Evolutionary conservation across 1,139 yeast genomes (phyloP).

Genomic region (Taphrina wiesneri): DNA sequence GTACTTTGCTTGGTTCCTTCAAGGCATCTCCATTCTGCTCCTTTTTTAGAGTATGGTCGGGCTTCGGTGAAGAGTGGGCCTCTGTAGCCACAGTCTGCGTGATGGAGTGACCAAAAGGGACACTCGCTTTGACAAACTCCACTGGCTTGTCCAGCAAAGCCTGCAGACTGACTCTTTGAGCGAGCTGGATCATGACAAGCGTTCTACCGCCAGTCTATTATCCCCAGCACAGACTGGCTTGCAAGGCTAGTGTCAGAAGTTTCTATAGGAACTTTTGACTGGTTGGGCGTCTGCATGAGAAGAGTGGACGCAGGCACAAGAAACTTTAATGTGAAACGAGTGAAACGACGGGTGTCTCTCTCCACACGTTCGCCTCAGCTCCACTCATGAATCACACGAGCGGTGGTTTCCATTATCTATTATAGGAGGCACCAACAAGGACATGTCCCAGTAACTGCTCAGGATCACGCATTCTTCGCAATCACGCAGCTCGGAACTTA

Average conservation of each 20-base stretch:
- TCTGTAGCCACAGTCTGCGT: background rate
- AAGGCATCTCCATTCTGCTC: slow-evolving; percentile 4
- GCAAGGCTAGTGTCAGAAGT: background rate
- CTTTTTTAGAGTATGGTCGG: background rate
- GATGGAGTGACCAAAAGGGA: slow-evolving; percentile 3
- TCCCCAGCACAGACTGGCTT: background rate
- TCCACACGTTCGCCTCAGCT: too few relatives aligned
- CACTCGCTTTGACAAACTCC: slow-evolving; percentile 4
- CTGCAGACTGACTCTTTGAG: slow-evolving; percentile 17
- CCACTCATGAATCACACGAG: too few relatives aligned
- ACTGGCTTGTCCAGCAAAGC: slow-evolving; percentile 16
- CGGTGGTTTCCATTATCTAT: too few relatives aligned
- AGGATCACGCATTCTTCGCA: too few relatives aligned
- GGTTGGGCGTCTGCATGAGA: background rate
- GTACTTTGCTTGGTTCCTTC: slow-evolving; percentile 22
- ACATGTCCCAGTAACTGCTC: too few relatives aligned
- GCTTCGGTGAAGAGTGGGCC: background rate
- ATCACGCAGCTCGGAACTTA: too few relatives aligned
- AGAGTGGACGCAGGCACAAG: background rate
- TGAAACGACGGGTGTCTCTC: slow-evolving; percentile 3
- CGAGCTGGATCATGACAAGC: slow-evolving; percentile 5
- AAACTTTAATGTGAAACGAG: background rate
- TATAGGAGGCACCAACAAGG: background rate
- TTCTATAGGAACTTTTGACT: too few relatives aligned
- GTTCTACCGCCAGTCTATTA: background rate